phyloP scores from a whole-genome alignment of 1,284 basidiomycete species.

The Ustilago xerochloae region DNA sequence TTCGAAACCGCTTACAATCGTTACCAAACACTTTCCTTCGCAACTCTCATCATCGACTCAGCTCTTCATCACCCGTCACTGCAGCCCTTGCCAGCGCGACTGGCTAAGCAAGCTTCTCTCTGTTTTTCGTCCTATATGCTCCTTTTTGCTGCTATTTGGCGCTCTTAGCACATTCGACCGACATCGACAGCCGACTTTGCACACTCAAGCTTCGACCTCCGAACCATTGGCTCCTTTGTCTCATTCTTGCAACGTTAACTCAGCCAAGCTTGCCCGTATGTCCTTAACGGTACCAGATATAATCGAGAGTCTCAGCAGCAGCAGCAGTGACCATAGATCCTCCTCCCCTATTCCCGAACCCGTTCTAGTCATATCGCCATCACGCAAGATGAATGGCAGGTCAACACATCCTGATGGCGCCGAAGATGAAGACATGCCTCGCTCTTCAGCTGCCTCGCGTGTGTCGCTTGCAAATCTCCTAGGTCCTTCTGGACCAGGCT shows the following conservation, averaged over 20 bases:
- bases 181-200: not conserved
- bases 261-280: slow-evolving; percentile 12
- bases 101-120: too few species aligned
- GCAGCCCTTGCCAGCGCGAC: too few species aligned
- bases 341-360: slow-evolving; percentile 31
- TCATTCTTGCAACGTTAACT: not conserved
- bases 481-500: slow-evolving; percentile 41
- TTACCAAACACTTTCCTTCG: not conserved
- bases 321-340: slow-evolving; percentile 27
- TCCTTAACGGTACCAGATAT: slow-evolving; percentile 17
- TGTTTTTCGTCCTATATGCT: too few species aligned
- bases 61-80: too few species aligned
- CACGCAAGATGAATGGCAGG: slow-evolving; percentile 26
- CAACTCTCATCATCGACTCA: not conserved
- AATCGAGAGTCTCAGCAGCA: slow-evolving; percentile 24
- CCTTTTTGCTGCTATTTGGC: too few species aligned
- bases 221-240: not conserved
- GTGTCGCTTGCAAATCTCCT: slow-evolving; percentile 46
- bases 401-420: slow-evolving; percentile 4
- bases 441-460: slow-evolving; percentile 37
- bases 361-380: not conserved
- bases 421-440: slow-evolving; percentile 39
- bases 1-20: not conserved
- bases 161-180: too few species aligned
- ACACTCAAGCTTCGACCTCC: not conserved